Evolutionary conservation across 495 filamentous ascomycete species (phyloP).

Genomic region (Platismatia glauca): DNA sequence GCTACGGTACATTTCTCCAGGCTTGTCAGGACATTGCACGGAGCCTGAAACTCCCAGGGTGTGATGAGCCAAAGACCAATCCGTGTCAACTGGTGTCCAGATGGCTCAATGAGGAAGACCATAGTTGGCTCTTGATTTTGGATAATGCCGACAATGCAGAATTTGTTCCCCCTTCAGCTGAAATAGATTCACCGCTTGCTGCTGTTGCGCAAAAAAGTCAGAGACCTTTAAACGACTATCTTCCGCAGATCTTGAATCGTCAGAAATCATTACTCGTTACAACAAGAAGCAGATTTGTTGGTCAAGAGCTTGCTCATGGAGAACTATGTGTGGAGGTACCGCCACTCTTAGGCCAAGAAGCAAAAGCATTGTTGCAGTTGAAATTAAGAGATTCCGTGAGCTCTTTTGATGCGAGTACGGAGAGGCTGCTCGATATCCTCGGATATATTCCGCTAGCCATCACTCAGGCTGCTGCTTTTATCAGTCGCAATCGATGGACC

Average conservation of each 20-base stretch:
- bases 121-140: neutral
- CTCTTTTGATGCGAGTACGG: neutral
- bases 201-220: neutral
- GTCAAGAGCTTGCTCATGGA: neutral
- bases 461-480: too few relatives aligned
- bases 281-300: neutral
- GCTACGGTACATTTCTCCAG: neutral
- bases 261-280: neutral
- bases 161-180: neutral
- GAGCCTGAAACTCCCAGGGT: neutral
- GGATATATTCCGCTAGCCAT: neutral
- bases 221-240: neutral
- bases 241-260: neutral
- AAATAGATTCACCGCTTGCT: neutral
- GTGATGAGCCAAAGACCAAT: neutral
- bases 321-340: neutral
- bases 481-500: neutral
- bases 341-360: neutral
- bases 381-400: neutral
- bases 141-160: neutral
- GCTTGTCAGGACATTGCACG: neutral
- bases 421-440: neutral
- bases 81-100: neutral
- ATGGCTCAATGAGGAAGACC: neutral
- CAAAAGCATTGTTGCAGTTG: neutral